phyloP scores from a whole-genome alignment of 106 monocot species.

The Gastrodia elata region DNA sequence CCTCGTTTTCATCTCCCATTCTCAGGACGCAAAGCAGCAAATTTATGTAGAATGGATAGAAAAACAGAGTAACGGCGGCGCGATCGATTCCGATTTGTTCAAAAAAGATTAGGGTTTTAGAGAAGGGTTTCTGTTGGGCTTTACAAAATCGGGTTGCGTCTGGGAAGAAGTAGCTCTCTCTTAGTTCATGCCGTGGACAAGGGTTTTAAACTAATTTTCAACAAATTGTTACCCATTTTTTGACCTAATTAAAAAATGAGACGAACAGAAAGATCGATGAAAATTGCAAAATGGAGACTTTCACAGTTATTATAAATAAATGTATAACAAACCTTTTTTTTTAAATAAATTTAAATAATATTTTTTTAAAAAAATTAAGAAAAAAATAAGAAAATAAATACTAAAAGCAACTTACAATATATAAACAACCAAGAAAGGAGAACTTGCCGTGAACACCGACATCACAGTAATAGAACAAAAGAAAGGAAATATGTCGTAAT shows the following conservation, averaged over 20 bases:
- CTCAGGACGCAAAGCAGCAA: not conserved
- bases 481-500: too few relatives aligned
- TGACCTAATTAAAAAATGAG: not conserved
- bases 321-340: too few relatives aligned
- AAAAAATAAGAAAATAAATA: too few relatives aligned
- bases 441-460: too few relatives aligned
- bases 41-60: not conserved
- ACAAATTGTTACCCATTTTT: not conserved
- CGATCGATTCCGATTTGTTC: not conserved
- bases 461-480: too few relatives aligned
- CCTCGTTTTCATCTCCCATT: constrained; percentile 6
- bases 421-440: too few relatives aligned
- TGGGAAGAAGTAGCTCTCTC: not conserved
- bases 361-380: too few relatives aligned
- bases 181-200: not conserved
- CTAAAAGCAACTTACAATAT: too few relatives aligned
- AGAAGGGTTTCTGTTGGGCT: not conserved
- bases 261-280: not conserved
- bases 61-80: not conserved
- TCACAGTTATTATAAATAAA: too few relatives aligned
- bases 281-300: too few relatives aligned
- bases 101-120: constrained; percentile 3
- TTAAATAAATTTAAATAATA: too few relatives aligned
- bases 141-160: not conserved
- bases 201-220: not conserved